A percentile compares a stretch with the other conserved stretches of the same genome.
Conservation (phyloP, 1,284 basidiomycete genomes). For the Leccinum variabile region DNA sequence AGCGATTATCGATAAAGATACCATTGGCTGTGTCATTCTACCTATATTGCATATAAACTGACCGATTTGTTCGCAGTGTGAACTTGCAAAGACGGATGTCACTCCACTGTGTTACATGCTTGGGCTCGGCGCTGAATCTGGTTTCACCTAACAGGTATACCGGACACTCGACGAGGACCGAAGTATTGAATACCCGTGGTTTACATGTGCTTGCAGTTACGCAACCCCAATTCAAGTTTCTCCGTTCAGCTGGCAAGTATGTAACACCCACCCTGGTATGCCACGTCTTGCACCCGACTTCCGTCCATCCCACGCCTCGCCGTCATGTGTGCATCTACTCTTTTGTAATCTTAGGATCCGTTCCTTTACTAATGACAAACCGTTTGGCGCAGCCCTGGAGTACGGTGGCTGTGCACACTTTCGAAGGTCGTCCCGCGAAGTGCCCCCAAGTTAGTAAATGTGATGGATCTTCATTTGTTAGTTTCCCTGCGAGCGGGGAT, state of each 20-base stretch:
- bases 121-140: background rate
- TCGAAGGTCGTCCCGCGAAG: background rate
- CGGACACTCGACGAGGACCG: background rate
- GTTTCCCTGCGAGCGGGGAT: conserved; percentile 7
- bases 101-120: conserved; percentile 45
- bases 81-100: conserved; percentile 54
- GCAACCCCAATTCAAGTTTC: background rate
- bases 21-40: background rate
- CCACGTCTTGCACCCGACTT: background rate
- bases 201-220: background rate
- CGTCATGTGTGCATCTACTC: conserved; percentile 2
- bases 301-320: background rate
- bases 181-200: background rate
- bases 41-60: conserved; percentile 17
- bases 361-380: background rate
- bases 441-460: conserved; percentile 6
- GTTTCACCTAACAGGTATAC: conserved; percentile 2
- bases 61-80: conserved; percentile 63
- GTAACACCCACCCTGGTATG: background rate
- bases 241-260: background rate
- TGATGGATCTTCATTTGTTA: conserved; percentile 7
- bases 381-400: background rate
- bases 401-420: conserved; percentile 3
- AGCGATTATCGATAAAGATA: background rate
- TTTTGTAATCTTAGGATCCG: conserved; percentile 1